phyloP scores from a whole-genome alignment of 495 filamentous ascomycete genomes.

The Xylaria telfairii region DNA sequence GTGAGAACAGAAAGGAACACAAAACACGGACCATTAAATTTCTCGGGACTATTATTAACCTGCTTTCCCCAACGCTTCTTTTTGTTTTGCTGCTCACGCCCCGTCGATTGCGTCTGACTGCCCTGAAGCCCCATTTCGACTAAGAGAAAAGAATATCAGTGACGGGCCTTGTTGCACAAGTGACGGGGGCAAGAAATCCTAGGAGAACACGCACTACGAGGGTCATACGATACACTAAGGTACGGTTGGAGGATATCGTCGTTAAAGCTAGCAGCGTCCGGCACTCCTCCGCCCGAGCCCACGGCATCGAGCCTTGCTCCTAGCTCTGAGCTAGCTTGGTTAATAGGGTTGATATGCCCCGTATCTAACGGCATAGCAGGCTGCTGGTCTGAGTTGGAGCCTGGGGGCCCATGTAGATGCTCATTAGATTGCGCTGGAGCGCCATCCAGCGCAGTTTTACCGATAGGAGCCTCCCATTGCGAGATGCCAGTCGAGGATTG shows the following conservation, averaged over 20 bases:
- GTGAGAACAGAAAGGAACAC: neutral
- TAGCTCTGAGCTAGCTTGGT: no score
- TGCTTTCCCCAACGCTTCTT: neutral
- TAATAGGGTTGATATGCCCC: no score
- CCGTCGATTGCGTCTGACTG: no score
- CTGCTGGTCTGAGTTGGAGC: slow-evolving; percentile 14
- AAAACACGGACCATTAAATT: neutral
- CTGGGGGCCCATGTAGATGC: slow-evolving; percentile 58
- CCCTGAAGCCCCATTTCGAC: no score
- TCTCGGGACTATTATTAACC: neutral
- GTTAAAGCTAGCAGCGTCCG: slow-evolving; percentile 34
- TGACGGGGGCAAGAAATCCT: no score
- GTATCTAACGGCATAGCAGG: neutral
- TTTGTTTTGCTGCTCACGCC: neutral
- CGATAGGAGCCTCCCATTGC: slow-evolving; percentile 78
- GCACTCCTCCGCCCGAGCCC: slow-evolving; percentile 44
- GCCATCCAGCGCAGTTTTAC: slow-evolving; percentile 57
- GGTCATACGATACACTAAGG: no score
- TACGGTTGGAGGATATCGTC: slow-evolving; percentile 42
- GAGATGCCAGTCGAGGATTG: slow-evolving; percentile 74
- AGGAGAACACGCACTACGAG: no score
- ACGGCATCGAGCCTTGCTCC: slow-evolving; percentile 52
- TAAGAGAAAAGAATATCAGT: no score
- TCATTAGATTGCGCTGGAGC: slow-evolving; percentile 53
- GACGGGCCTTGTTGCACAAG: no score